Conservation (phyloP, 2,329 filamentous ascomycete genomes). For the Epicoccum nigrum region DNA sequence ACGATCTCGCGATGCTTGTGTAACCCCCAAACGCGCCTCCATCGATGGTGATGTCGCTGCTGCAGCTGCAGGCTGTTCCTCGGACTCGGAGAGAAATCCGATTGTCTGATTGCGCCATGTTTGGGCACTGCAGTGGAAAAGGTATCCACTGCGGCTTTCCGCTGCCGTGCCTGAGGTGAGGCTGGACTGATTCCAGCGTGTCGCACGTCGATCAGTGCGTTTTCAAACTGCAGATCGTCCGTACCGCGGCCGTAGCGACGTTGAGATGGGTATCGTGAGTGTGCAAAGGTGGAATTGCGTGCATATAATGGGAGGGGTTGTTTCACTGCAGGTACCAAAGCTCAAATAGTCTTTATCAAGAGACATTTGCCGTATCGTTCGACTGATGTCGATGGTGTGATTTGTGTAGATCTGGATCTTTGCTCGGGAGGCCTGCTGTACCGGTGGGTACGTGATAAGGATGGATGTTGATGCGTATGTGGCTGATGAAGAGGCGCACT, state of each 20-base stretch:
- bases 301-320: background rate
- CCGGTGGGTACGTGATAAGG: slow-evolving; percentile 3
- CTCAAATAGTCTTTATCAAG: background rate
- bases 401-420: slow-evolving; percentile 4
- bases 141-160: slow-evolving; percentile 12
- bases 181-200: slow-evolving; percentile 13
- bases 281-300: background rate
- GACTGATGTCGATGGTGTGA: slow-evolving; percentile 1
- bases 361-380: background rate
- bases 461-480: slow-evolving; percentile 3
- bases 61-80: slow-evolving; percentile 1
- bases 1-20: slow-evolving; percentile 7
- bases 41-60: background rate
- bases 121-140: slow-evolving; percentile 8
- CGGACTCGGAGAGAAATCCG: slow-evolving; percentile 13
- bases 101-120: slow-evolving; percentile 8
- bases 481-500: slow-evolving; percentile 5
- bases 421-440: background rate
- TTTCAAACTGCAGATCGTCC: slow-evolving; percentile 6
- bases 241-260: slow-evolving; percentile 17
- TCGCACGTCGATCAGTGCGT: slow-evolving; percentile 18
- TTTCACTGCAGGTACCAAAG: slow-evolving; percentile 1
- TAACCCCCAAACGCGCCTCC: background rate
- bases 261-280: background rate
- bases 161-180: slow-evolving; percentile 14